Evolutionary conservation across 805 yeast species (phyloP).

Genomic region (Brettanomyces anomalus): DNA sequence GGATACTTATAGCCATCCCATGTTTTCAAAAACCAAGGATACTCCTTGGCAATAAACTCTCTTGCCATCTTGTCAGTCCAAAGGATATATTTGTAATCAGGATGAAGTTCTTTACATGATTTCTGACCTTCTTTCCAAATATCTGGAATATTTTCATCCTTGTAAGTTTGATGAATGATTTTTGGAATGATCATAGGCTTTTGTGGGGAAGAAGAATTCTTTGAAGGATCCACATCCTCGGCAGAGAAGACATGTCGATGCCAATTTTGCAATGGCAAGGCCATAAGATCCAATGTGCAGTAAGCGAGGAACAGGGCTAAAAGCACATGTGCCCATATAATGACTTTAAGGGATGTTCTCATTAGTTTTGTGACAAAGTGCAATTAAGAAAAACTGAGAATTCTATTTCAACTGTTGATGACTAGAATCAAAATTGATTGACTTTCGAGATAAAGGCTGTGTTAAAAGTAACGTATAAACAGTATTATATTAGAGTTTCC

Average conservation of each 20-base stretch:
- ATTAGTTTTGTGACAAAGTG: conserved; percentile 20
- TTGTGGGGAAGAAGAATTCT: conserved; percentile 12
- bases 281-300: conserved; percentile 61
- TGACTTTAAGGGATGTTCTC: conserved; percentile 58
- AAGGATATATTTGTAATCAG: conserved; percentile 77
- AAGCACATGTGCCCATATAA: conserved; percentile 51
- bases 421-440: too few relatives aligned
- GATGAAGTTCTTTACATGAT: conserved; percentile 68
- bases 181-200: conserved; percentile 66
- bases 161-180: conserved; percentile 90
- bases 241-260: conserved; percentile 53
- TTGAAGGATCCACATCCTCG: conserved; percentile 49
- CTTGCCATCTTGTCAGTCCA: conserved; percentile 88
- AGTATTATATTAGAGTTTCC: too few relatives aligned
- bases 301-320: conserved; percentile 48
- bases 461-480: too few relatives aligned
- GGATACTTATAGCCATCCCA: conserved; percentile 74
- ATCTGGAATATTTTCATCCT: conserved; percentile 68
- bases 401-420: too few relatives aligned
- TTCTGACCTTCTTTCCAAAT: conserved; percentile 74
- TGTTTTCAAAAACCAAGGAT: conserved; percentile 77
- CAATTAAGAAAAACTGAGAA: too few relatives aligned
- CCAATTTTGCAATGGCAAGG: conserved; percentile 67
- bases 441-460: too few relatives aligned
- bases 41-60: conserved; percentile 67